A percentile compares a stretch with the other conserved stretches of the same genome.
Evolutionary conservation across 768 basidiomycete genomes (phyloP).

Genomic region (Amanita rubescens): DNA sequence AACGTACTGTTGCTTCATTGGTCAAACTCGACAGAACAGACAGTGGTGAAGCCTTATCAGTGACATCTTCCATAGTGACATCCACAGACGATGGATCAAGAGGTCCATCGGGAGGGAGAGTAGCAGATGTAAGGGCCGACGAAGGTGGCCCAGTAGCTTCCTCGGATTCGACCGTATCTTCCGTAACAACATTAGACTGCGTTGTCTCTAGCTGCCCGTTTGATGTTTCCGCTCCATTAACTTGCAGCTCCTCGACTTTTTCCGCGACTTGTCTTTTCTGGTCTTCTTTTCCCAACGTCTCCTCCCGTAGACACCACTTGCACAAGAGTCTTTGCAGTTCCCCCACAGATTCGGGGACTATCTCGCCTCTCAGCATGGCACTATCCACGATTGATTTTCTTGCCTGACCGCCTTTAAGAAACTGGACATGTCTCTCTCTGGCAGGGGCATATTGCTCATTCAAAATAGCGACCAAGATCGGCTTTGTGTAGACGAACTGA

Average conservation of each 20-base stretch:
- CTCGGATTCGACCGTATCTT: not conserved
- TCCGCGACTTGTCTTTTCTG: not conserved
- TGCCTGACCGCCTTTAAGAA: conserved; percentile 50
- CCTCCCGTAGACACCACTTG: conserved; percentile 38
- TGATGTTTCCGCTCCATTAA: not conserved
- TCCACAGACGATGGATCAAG: not conserved
- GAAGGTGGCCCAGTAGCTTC: not conserved
- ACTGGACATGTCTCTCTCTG: conserved; percentile 37
- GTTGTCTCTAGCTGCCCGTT: not conserved
- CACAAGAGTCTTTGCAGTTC: conserved; percentile 26
- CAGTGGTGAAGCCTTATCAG: not conserved
- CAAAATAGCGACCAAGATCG: conserved; percentile 53
- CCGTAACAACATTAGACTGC: not conserved
- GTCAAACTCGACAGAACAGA: not conserved
- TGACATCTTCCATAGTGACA: not conserved
- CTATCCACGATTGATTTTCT: conserved; percentile 32
- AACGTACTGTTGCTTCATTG: not conserved
- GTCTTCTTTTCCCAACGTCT: not conserved
- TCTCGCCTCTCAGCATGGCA: conserved; percentile 31
- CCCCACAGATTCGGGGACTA: conserved; percentile 33
- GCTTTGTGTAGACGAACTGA: conserved; percentile 63
- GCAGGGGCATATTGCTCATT: conserved; percentile 50
- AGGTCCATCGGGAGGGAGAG: not conserved
- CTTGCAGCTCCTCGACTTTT: not conserved
- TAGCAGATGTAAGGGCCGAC: not conserved